Base-by-base conservation (phyloP, 2,329 filamentous ascomycete genomes). In the Alternaria triticimaculans region DNA sequence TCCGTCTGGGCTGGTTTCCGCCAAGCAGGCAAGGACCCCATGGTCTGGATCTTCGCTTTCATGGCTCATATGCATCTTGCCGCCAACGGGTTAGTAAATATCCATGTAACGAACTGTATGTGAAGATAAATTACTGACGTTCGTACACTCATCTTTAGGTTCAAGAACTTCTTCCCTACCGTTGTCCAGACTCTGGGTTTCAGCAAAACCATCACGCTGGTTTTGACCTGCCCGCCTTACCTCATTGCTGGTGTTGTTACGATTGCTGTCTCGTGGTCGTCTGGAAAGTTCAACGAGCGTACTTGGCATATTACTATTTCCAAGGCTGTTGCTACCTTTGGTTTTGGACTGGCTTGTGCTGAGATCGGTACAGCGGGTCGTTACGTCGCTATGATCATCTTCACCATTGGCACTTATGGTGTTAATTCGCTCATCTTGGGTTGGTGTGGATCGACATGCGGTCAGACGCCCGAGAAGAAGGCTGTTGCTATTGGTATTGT, bases 151-250 rank as follows among this genome's bases (percentile, higher is more conserved):
- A 23, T 23, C 23, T 23, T 23, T 23, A 23, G 23, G 23, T 84
- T 84, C 70, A 82, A 85, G 68, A 82, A 82, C 71, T 84, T 82
- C 74, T 84, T 81, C 67, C 81, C 80, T 1, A 81, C 81, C 7
- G 82, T 86, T 28, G 83, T 86, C 59, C 72, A 84, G 67, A 85
- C 84, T 1, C 80, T 87, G 1, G 83, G 84, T 0, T 86, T 86
- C 74, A 78, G 76, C 59, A 79, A 76, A 1, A 86, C 83, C 2
- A 78, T 85, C 56, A 87, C 85, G 0, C 79, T 87, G 0, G 79
- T 85, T 11, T 80, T 87, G 65, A 87, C 85, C 0, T 75, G 72
- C 69, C 72, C 72, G 5, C 70, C 72, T 5, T 73, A 74, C 55
- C 66, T 73, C 41, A 72, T 74, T 23, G 72, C 72, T 7, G 72